Conservation (phyloP, 495 filamentous ascomycete genomes). For the Talaromyces thailandensis region DNA sequence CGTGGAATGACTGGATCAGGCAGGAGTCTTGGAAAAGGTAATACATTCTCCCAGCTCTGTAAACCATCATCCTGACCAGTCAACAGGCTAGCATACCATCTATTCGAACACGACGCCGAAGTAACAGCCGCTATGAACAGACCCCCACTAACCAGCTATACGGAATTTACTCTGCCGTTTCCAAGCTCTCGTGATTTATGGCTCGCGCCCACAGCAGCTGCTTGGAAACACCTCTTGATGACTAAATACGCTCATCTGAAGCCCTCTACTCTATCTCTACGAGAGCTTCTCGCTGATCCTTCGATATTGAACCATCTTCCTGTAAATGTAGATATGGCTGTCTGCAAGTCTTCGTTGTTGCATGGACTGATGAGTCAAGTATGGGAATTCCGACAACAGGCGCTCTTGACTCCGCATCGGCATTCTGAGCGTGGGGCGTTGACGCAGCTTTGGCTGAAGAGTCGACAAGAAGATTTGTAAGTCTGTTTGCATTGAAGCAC, state of each 20-base stretch:
- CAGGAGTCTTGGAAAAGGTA: slow-evolving; percentile 33
- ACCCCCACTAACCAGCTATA: slow-evolving; percentile 43
- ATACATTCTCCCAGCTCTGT: not conserved
- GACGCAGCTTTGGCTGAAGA: slow-evolving; percentile 17
- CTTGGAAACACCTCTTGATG: slow-evolving; percentile 39
- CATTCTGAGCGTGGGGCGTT: slow-evolving; percentile 8
- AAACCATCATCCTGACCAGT: not conserved
- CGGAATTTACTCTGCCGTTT: slow-evolving; percentile 48
- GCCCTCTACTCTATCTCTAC: slow-evolving; percentile 6
- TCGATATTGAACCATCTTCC: slow-evolving; percentile 10
- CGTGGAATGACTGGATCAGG: slow-evolving; percentile 45
- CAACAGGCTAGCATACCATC: slow-evolving; percentile 42
- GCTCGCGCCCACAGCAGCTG: slow-evolving; percentile 39
- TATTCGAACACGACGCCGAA: slow-evolving; percentile 47
- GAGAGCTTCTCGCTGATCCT: slow-evolving; percentile 13
- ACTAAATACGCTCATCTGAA: slow-evolving; percentile 14
- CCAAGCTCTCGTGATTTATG: slow-evolving; percentile 45
- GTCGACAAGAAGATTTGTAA: slow-evolving; percentile 19
- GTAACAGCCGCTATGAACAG: slow-evolving; percentile 44
- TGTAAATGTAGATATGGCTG: slow-evolving; percentile 29
- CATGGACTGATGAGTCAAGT: slow-evolving; percentile 17
- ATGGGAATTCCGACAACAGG: slow-evolving; percentile 19
- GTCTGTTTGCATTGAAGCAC: not conserved
- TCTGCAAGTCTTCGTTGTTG: slow-evolving; percentile 35
- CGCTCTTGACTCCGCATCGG: slow-evolving; percentile 7